Base-by-base conservation (phyloP, 108 stramenopile species). In the Seminavis robusta region DNA sequence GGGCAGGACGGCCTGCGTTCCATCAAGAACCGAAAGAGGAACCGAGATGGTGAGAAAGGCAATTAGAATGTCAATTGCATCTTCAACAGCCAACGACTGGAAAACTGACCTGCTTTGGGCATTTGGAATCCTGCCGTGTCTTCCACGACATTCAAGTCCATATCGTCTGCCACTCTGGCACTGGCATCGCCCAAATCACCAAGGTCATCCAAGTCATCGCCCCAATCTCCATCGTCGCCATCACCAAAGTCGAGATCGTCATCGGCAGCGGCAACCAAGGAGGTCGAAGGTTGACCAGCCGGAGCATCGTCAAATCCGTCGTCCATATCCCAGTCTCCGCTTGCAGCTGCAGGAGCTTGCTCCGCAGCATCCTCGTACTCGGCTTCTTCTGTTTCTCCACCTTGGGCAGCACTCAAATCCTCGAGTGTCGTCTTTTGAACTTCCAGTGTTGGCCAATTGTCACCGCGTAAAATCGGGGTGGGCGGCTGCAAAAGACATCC, bases 401-500 rank as follows among this genome's bases (percentile, higher is more conserved):
- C 58, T 39, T 80, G 78, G 17, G 84, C 84, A 13, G 81, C 69
- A 4, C 79, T 70, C 41, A 88, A 61, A 56, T 90, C 92, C 56
- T 86, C 86, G 34, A 94, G 75, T 39, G 87, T 86, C n/a, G 84
- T 84, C 67, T 94, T 90, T 56, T 75, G 76, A 26, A 91, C 83
- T 45, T 80, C 92, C 21, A 94, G 64, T 7, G 89, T 90, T 19
- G 98, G 98, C 98, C 98, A 99, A 66, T 97, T 95, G 21, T 82
- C 81, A 27, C 67, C 84, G 29, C 93, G 78, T 50, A 95, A 52
- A 41, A 97, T 95, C 7, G 98, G 95, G 0, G 96, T 97, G 16
- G 98, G 98, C 0, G 98, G 98, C 61, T 94, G 94, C n/a, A 99
- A 73, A 45, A 94, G 71, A 44, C 80, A 66, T 11, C 81, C 80